These are phyloP conservation scores for Bonia amplexicaulis DNA, from an alignment of 176 grass and related monocot species.

Conservation along the genomic window DNA sequence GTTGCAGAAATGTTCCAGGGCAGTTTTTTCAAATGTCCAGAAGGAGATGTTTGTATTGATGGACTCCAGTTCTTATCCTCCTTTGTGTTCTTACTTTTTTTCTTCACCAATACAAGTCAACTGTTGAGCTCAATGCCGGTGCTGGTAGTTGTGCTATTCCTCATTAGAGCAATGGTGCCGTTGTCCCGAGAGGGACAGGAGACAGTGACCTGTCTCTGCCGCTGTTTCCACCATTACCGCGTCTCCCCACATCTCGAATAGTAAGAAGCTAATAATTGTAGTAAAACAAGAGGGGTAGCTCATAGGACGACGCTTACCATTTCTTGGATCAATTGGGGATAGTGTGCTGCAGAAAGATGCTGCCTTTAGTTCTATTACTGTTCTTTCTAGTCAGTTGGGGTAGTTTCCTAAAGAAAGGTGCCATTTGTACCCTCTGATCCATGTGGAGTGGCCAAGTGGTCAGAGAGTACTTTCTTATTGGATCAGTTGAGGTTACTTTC, in stretches of 20 bases:
- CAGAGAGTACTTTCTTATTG: background rate
- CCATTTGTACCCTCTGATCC: slow-evolving; percentile 15
- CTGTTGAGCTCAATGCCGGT: slow-evolving; percentile 37
- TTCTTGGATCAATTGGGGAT: slow-evolving; percentile 9
- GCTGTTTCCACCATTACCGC: slow-evolving; percentile 37
- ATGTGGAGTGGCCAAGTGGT: slow-evolving; percentile 4
- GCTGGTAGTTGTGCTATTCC: slow-evolving; percentile 48
- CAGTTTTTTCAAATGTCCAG: background rate
- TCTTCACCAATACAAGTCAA: slow-evolving; percentile 17
- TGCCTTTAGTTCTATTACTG: background rate
- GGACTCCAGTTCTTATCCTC: background rate
- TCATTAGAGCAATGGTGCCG: slow-evolving; percentile 20
- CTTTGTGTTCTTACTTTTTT: background rate
- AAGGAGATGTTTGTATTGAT: slow-evolving; percentile 17
- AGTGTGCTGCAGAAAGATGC: background rate
- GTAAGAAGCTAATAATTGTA: slow-evolving; percentile 7
- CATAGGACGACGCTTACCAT: background rate
- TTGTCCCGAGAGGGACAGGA: slow-evolving; percentile 34
- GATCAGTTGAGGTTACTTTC: background rate
- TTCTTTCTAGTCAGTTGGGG: slow-evolving; percentile 3
- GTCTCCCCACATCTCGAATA: slow-evolving; percentile 20
- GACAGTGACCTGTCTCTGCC: slow-evolving; percentile 31
- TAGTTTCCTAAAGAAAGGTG: slow-evolving; percentile 15
- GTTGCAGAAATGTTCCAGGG: background rate
- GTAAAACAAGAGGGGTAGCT: background rate